Percentiles rank a stretch among this genome's conserved stretches.
Evolutionary conservation across 2,329 filamentous ascomycete species (phyloP).

Genomic region (Fusarium circinatum): DNA sequence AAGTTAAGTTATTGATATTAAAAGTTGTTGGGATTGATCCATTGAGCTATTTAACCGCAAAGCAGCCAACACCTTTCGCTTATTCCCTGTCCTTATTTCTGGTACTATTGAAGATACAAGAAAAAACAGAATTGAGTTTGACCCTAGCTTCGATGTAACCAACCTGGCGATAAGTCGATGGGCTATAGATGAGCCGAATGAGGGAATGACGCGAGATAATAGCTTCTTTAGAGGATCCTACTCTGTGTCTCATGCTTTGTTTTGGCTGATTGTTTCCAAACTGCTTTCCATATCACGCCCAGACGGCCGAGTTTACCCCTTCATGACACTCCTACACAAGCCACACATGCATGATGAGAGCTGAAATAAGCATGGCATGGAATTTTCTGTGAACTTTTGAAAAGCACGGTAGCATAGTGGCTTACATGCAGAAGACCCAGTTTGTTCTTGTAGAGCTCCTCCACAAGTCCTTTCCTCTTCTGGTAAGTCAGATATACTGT

Average conservation of each 20-base stretch:
- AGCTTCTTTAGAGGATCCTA: not conserved
- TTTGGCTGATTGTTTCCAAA: not conserved
- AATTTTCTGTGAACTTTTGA: not conserved
- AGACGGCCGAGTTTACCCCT: conserved; percentile 28
- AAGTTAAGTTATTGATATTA: not conserved
- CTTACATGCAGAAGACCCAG: not conserved
- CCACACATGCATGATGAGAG: conserved; percentile 15
- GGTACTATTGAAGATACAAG: not conserved
- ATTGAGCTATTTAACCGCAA: not conserved
- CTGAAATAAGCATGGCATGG: conserved; percentile 5
- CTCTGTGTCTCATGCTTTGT: not conserved
- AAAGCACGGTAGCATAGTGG: not conserved
- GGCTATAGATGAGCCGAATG: not conserved
- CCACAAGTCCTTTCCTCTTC: not conserved
- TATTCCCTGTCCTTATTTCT: not conserved
- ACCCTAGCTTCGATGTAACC: conserved; percentile 6
- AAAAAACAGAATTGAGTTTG: not conserved
- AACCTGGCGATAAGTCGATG: not conserved
- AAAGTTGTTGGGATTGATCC: not conserved
- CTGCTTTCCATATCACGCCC: not conserved
- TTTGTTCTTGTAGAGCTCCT: not conserved
- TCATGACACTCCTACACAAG: conserved; percentile 23
- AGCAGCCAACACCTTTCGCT: not conserved
- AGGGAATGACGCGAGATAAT: not conserved
- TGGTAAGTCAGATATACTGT: not conserved